Conservation (phyloP, 164 flowering plant species). For the Akebia trifoliata region DNA sequence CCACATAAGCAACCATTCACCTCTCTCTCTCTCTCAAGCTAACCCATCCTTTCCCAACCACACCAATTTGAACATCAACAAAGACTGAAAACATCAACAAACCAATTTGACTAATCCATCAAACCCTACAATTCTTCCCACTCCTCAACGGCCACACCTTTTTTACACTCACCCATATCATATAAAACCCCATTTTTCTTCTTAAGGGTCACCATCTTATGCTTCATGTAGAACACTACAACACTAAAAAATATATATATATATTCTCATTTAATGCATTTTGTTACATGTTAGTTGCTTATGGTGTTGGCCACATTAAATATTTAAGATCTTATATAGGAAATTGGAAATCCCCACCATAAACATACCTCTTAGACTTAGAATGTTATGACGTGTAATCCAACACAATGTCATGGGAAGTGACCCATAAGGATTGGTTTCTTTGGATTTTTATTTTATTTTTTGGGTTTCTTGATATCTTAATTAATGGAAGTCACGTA, state of each 20-base stretch:
- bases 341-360: not conserved
- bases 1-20: slow-evolving; percentile 19
- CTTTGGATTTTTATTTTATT: slow-evolving; percentile 9
- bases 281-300: no score
- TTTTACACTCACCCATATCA: not conserved
- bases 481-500: slow-evolving; percentile 14
- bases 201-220: not conserved
- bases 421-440: slow-evolving; percentile 21
- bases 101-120: slow-evolving; percentile 22
- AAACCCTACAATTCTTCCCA: slow-evolving; percentile 1
- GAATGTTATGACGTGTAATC: slow-evolving; percentile 24
- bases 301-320: not conserved
- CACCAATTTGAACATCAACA: slow-evolving; percentile 26
- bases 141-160: not conserved
- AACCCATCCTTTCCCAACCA: slow-evolving; percentile 32
- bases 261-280: no score
- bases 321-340: not conserved
- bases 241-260: no score
- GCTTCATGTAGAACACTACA: no score
- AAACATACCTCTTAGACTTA: not conserved
- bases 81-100: slow-evolving; percentile 26
- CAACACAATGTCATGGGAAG: slow-evolving; percentile 24
- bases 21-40: slow-evolving; percentile 15
- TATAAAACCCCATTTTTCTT: not conserved
- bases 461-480: not conserved